Percentiles rank a stretch among this genome's conserved stretches.
Evolutionary conservation across 1,139 yeast genomes (phyloP).

Genomic region (Geotrichum candidum): DNA sequence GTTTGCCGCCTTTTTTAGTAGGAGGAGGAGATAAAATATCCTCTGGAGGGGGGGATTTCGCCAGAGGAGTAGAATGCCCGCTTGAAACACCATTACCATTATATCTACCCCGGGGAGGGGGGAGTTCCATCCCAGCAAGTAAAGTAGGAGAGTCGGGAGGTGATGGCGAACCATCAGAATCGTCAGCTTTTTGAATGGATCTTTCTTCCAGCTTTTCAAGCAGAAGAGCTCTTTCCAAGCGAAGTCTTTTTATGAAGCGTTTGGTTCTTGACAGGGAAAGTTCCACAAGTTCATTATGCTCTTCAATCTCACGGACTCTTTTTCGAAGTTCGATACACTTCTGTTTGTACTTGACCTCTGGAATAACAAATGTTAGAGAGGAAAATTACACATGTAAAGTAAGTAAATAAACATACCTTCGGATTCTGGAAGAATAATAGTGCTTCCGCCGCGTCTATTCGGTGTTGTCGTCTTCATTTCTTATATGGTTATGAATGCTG

Average conservation of each 20-base stretch:
- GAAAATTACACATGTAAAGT: neutral
- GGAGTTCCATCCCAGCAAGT: neutral
- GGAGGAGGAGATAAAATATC: neutral
- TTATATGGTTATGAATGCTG: neutral
- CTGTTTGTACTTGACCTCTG: constrained; percentile 41
- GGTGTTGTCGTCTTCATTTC: constrained; percentile 12
- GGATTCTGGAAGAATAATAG: constrained; percentile 11
- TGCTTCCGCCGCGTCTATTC: constrained; percentile 6
- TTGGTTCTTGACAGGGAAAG: constrained; percentile 75
- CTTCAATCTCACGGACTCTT: constrained; percentile 69
- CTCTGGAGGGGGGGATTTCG: neutral
- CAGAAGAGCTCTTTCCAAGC: constrained; percentile 75
- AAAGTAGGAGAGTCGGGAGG: neutral
- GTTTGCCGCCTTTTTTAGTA: neutral
- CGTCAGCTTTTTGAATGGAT: neutral
- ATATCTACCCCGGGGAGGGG: neutral
- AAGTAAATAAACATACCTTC: constrained; percentile 10
- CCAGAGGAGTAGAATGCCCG: neutral
- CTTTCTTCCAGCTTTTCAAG: constrained; percentile 64
- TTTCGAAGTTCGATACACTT: constrained; percentile 68
- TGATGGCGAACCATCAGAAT: constrained; percentile 1
- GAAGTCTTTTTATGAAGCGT: constrained; percentile 65
- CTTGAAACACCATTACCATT: neutral
- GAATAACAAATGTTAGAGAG: neutral
- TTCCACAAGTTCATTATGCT: constrained; percentile 70